Base-by-base conservation (phyloP, 2,329 filamentous ascomycete genomes). In the Thielaviopsis populi region DNA sequence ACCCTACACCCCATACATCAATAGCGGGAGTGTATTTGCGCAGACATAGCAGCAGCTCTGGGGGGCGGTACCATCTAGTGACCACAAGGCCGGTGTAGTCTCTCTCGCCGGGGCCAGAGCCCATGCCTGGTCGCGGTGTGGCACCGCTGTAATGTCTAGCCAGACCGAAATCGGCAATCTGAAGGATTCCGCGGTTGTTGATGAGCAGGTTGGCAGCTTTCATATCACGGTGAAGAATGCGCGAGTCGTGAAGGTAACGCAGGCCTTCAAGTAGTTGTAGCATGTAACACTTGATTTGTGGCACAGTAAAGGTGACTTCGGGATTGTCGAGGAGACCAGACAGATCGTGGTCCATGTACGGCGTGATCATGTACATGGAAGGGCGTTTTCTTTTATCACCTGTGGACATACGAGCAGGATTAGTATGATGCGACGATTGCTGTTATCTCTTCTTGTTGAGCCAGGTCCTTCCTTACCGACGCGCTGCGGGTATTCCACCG, bases 291-390 rank as follows among this genome's bases (percentile, higher is more conserved):
- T 99, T 99, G 74, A 97, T 95, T 73, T 97, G 91, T 3, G 89
- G 82, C 71, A 91, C 86, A 59, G 87, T 88, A 70, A 99, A 92
- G 48, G 83, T 82, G 46, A 99, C 91, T 6, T 86, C 85, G 10
- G 92, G 92, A 70, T 99, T 99, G 73, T 97, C 94, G 70, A 99
- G 84, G 37, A 99, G 83, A 54, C 94, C 94, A 8, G 92, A 95
- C n/a, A 99, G 81, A 75, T 99, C 94, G 75, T 99, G 94, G 70
- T 97, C 91, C 91, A 97, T 96, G 74, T 99, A 99, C 6, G 92
- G 94, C 54, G 87, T 96, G 61, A 95, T 92, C 94, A 99, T 99
- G 76, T 97, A 97, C 79, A 99, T 91, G 69, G 91, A 91, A 2
- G 87, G 86, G 66, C 86, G 84, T 74, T 89, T 91, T 69, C 86